Conservation (phyloP, 371 early-diverging fungal species). For the Rhizopus arrhizus region DNA sequence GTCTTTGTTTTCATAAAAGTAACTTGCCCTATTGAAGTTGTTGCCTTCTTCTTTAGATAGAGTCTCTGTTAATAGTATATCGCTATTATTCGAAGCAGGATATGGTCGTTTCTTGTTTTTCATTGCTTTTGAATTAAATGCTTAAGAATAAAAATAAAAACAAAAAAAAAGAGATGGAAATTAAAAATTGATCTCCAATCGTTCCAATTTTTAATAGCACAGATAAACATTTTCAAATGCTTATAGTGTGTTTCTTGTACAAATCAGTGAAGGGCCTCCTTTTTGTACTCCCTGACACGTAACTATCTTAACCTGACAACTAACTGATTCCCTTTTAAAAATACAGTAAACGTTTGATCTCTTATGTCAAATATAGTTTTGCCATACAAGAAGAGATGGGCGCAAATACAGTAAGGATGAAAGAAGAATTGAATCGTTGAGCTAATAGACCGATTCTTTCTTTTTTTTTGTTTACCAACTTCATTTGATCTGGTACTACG, state of each 20-base stretch:
- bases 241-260: background rate
- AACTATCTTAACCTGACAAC: background rate
- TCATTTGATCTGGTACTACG: no score
- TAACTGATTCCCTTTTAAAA: background rate
- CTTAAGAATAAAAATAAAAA: background rate
- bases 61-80: constrained; percentile 1
- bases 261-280: background rate
- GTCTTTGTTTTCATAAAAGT: background rate
- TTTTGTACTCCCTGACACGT: background rate
- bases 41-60: background rate
- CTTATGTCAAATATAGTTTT: no score
- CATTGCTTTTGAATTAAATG: background rate
- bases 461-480: no score
- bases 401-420: no score
- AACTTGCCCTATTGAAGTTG: background rate
- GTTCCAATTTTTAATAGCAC: background rate
- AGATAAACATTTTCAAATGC: background rate
- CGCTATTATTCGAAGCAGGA: background rate
- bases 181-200: background rate
- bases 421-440: no score
- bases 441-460: no score
- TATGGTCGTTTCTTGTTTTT: background rate
- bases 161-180: background rate
- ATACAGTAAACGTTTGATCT: no score
- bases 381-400: no score